phyloP scores from a whole-genome alignment of 345 rosid species.

The Citrus unshiu region DNA sequence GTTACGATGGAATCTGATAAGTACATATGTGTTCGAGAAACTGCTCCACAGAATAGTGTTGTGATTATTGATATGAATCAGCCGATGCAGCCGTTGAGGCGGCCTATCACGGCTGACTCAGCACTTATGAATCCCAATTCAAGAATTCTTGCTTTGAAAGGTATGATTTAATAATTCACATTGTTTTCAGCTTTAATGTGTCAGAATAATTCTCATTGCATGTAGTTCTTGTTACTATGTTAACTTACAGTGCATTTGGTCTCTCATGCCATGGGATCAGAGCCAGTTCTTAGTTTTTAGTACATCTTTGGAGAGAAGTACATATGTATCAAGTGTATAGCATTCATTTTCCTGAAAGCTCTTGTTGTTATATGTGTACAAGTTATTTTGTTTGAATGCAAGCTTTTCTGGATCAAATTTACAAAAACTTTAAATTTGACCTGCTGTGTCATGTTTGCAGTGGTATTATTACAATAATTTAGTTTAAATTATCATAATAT shows the following conservation, averaged over 20 bases:
- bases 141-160: slow-evolving; percentile 81
- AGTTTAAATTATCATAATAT: not conserved
- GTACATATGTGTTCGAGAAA: slow-evolving; percentile 94
- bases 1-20: slow-evolving; percentile 98
- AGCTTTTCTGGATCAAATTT: not conserved
- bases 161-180: slow-evolving; percentile 20
- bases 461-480: not conserved
- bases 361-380: not conserved
- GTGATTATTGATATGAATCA: slow-evolving; percentile 89
- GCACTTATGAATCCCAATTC: slow-evolving; percentile 94
- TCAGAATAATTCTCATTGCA: not conserved
- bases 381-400: not conserved
- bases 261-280: not conserved
- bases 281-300: not conserved
- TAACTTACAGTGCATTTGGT: not conserved
- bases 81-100: slow-evolving; percentile 94
- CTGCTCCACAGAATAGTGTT: slow-evolving; percentile 95
- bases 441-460: not conserved
- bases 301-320: not conserved
- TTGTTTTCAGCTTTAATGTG: not conserved
- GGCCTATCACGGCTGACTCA: slow-evolving; percentile 95
- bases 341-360: not conserved
- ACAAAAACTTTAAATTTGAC: not conserved
- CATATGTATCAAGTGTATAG: not conserved
- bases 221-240: too few relatives aligned